These are phyloP conservation scores for Ophiostoma pallidulum DNA, from an alignment of 2,329 filamentous ascomycete species.

Conservation along the genomic window DNA sequence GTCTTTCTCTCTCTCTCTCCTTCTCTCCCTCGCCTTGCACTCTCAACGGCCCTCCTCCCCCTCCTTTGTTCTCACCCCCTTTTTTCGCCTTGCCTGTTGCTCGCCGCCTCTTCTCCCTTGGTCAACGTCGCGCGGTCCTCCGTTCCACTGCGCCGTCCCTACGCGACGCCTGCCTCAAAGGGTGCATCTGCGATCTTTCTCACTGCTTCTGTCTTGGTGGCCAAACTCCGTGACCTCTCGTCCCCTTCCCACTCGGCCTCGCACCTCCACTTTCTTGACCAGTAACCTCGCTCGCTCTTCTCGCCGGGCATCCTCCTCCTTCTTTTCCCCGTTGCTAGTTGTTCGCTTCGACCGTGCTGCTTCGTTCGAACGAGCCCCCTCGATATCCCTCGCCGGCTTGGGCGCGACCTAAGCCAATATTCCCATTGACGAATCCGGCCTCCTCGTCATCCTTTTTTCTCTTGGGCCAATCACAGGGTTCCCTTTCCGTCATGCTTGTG, in stretches of 20 bases:
- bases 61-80: not conserved
- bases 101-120: constrained; percentile 6
- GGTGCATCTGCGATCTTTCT: not conserved
- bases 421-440: not conserved
- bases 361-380: too few species aligned
- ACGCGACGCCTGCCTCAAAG: not conserved
- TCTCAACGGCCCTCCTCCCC: not conserved
- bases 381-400: too few species aligned
- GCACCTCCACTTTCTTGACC: too few species aligned
- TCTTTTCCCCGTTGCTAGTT: too few species aligned
- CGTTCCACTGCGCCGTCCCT: not conserved
- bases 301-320: too few species aligned
- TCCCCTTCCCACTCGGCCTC: too few species aligned
- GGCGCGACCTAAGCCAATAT: not conserved
- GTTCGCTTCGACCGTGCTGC: too few species aligned
- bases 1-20: constrained; percentile 1
- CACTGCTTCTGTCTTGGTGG: not conserved
- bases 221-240: too few species aligned
- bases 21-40: not conserved
- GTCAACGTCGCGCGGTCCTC: not conserved
- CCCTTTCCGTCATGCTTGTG: constrained; percentile 8
- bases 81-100: not conserved
- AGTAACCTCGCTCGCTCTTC: too few species aligned
- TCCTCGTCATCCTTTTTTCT: not conserved
- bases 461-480: not conserved